phyloP scores from a whole-genome alignment of 345 rosid genomes.

The Eucalyptus cladocalyx region DNA sequence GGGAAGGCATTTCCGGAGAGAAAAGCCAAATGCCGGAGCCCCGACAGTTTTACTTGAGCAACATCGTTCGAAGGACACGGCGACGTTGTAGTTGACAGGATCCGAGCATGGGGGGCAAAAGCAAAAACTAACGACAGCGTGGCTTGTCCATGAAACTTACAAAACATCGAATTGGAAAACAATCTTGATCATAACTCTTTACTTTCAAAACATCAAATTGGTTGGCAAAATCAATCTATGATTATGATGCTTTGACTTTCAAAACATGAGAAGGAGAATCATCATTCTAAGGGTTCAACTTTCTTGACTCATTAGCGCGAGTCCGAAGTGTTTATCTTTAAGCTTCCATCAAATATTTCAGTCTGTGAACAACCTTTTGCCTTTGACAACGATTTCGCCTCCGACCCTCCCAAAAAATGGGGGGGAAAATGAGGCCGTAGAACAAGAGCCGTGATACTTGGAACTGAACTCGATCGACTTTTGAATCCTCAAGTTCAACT shows the following conservation, averaged over 20 bases:
- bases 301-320: background rate
- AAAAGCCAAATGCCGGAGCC: background rate
- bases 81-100: background rate
- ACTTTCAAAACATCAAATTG: no score
- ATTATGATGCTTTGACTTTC: background rate
- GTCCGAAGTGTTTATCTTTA: background rate
- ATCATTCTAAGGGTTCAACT: background rate
- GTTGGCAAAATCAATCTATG: no score
- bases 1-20: background rate
- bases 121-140: background rate
- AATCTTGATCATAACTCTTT: background rate
- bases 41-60: background rate
- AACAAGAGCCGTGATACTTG: background rate
- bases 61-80: background rate
- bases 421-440: background rate
- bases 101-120: background rate
- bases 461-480: background rate
- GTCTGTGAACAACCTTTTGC: rapidly evolving
- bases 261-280: background rate
- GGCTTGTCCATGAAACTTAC: background rate
- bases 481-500: background rate
- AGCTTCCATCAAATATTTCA: background rate
- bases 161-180: background rate
- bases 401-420: background rate
- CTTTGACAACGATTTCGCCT: background rate